phyloP scores from a whole-genome alignment of 2,329 filamentous ascomycete species.

The Niveomyces coronatus region DNA sequence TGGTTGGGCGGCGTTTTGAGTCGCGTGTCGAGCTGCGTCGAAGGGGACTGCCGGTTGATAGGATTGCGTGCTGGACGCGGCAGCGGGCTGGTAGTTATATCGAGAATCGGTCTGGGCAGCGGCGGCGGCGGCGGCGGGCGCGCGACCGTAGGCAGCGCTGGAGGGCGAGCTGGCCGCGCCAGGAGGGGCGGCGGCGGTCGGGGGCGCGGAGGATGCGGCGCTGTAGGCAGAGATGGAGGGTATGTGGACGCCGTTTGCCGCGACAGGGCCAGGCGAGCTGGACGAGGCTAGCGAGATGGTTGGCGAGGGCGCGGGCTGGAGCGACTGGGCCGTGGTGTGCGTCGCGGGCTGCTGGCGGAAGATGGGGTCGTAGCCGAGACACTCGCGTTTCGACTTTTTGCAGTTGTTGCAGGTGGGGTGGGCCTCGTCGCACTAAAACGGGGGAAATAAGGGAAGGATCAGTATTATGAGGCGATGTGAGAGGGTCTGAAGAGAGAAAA shows the following conservation, averaged over 20 bases:
- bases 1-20: neutral
- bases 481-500: too few relatives aligned
- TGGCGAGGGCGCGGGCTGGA: constrained; percentile 24
- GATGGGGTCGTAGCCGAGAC: constrained; percentile 76
- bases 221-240: constrained; percentile 37
- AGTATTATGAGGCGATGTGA: too few relatives aligned
- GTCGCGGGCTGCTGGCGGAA: constrained; percentile 68
- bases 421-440: constrained; percentile 79
- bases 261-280: constrained; percentile 15
- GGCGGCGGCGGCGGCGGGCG: constrained; percentile 19
- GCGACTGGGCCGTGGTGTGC: constrained; percentile 57
- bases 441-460: constrained; percentile 11
- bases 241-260: constrained; percentile 17
- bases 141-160: constrained; percentile 21
- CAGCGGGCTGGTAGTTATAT: constrained; percentile 34
- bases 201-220: constrained; percentile 33
- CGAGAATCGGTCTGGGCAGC: constrained; percentile 27
- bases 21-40: constrained; percentile 3
- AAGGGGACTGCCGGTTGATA: constrained; percentile 1
- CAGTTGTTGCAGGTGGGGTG: constrained; percentile 89
- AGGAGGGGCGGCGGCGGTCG: constrained; percentile 25
- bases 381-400: constrained; percentile 80
- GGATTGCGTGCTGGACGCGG: neutral
- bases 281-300: constrained; percentile 13
- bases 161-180: constrained; percentile 21